These are phyloP conservation scores for Candida dubliniensis DNA, from an alignment of 1,139 yeast species.

Conservation along the genomic window DNA sequence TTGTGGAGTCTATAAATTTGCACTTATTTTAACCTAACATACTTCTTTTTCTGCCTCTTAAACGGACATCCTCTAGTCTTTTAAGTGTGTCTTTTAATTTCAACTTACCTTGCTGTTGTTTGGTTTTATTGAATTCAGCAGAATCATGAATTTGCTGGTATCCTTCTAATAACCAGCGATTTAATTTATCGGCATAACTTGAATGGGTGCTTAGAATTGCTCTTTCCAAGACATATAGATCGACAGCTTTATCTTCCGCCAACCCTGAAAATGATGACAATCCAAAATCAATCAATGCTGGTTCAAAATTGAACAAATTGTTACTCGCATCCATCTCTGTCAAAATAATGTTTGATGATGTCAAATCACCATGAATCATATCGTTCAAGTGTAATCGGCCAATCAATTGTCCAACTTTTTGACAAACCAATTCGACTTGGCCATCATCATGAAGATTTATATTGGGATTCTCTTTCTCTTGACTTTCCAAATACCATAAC, in stretches of 20 bases:
- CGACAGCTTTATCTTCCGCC: constrained; percentile 95
- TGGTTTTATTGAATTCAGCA: constrained; percentile 22
- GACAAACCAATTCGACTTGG: constrained; percentile 43
- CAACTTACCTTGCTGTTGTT: constrained; percentile 25
- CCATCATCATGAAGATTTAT: constrained; percentile 26
- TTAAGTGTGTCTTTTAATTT: constrained; percentile 56
- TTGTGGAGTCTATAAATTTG: not conserved
- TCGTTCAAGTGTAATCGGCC: constrained; percentile 75
- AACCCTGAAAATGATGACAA: constrained; percentile 73
- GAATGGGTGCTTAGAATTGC: constrained; percentile 94
- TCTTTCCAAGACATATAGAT: constrained; percentile 87
- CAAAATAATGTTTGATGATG: constrained; percentile 82
- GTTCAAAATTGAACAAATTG: constrained; percentile 21
- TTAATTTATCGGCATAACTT: constrained; percentile 60
- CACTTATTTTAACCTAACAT: constrained; percentile 10
- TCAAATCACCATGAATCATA: constrained; percentile 91
- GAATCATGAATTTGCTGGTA: constrained; percentile 48
- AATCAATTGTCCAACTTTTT: constrained; percentile 64
- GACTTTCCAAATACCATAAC: constrained; percentile 61
- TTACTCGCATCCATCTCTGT: constrained; percentile 17
- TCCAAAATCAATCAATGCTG: constrained; percentile 89
- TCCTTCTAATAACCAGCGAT: constrained; percentile 72
- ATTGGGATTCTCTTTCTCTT: constrained; percentile 14
- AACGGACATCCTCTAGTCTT: constrained; percentile 78
- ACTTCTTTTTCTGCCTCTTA: constrained; percentile 92